Base-by-base conservation (phyloP, 192 early-diverging fungal genomes). In the Mortierella alpina region DNA sequence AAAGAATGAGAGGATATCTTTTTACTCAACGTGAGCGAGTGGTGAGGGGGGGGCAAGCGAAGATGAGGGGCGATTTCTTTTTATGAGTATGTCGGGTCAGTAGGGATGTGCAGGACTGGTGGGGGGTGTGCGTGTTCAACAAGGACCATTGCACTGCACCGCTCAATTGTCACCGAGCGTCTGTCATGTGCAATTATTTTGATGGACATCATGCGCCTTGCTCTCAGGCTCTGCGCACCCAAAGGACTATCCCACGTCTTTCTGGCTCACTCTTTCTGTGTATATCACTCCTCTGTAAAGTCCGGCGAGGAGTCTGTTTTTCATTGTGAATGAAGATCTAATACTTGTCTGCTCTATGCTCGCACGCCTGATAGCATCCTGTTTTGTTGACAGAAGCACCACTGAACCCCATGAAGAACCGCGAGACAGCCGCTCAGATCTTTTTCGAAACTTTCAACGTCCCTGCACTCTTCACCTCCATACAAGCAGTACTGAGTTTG, bases 381-480 rank as follows among this genome's bases (percentile, higher is more conserved):
- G 96, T 99, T 22, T 84, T 98, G 62, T 90, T 99, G 72, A 99
- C 98, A 12, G 97, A 98, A 81, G 96, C 98, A 18, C 98, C 98
- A 45, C 85, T 97, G 51, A 99, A 99, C 73, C 97, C 98, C 11
- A 88, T 93, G 54, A 83, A 89, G 58, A 97, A 99, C 84, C 91
- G 98, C 62, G 98, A 99, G 70, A 87, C 91, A 57, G 96, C 95
- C 6, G 96, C 96, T 22, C 96, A 98, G 78, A 95, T 98, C 67
- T 96, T 99, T 82, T 99, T 99, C 73, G 98, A 99, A 73, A 99
- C 97, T 2, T 99, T 99, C 85, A 99, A 99, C 57, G 96, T 97
- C 13, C 98, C 98, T 5, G 97, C 98, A 23, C 88, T 99, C 50
- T 98, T 95, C 85, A 92, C 96, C 47, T 97, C 96, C 53, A 95